Evolutionary conservation across 140 eudicot species (phyloP), one percentile per base, ranked within the genome.

Genomic region (Ambrosia hybrid): DNA sequence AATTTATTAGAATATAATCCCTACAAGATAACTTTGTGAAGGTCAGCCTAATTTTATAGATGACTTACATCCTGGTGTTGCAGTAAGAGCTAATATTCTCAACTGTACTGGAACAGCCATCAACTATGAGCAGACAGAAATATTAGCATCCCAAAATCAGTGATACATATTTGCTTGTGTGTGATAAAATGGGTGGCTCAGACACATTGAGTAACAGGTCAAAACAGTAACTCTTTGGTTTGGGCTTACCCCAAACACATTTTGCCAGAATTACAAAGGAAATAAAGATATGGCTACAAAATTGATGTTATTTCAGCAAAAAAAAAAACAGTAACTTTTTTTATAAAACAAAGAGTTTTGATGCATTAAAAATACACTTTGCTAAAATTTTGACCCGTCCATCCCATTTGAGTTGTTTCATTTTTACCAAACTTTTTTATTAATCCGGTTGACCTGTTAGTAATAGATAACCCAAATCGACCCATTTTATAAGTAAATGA

Each of bases 61-160:
- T 39, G 48, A 83, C 96, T 90, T 85, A 94, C 97, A 66, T 78
- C 99, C 99, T 12, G 99, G 99, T 68, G 99, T 94, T 36, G 99
- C 99, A 51, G 88, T 82, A 57, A 94, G 84, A 57, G 97, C 99
- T 78, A 94, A 71, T 79, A 94, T 86, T 74, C 99, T 85, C 45
- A 94, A 81, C 61, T 88, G 90, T 70, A 86, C 87, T 36, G 91
- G 82, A 68, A 73, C 77, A 71, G 87, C 92, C 89, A 90, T 79
- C 86, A 94, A 81, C 99, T 94, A 78, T 65, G 67, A 48, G 67
- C 61, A 36, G 9, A 56, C 0, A 52, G 51, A 67, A 64, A 21
- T 16, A 43, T 62, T 30, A 33, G 45, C 37, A 75, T n/a, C 60
- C 30, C 13, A 70, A 56, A 68, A 75, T 75, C 78, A 64, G 62